Evolutionary conservation across 2,329 filamentous ascomycete genomes (phyloP).

Genomic region (Teratosphaeria zuluensis): DNA sequence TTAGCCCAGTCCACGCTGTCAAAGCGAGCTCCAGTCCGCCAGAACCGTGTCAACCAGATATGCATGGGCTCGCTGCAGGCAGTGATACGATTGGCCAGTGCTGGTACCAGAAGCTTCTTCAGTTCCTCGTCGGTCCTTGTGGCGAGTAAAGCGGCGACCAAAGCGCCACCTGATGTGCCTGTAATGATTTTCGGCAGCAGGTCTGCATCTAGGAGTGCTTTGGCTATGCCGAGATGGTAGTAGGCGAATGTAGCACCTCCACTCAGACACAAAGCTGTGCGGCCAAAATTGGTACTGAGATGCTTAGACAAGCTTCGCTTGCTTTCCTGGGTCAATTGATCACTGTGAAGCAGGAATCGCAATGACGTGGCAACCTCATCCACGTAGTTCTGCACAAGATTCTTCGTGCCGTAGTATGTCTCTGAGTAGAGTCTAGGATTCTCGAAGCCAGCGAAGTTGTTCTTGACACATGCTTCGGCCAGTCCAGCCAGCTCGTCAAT

Average conservation of each 20-base stretch:
- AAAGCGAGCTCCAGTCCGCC: constrained; percentile 84
- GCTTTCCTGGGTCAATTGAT: constrained; percentile 57
- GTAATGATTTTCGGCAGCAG: constrained; percentile 90
- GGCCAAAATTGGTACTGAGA: constrained; percentile 79
- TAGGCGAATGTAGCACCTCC: constrained; percentile 93
- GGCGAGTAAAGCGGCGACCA: constrained; percentile 77
- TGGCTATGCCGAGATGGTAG: constrained; percentile 90
- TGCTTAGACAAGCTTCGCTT: constrained; percentile 81
- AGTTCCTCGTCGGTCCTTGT: constrained; percentile 90
- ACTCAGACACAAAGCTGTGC: constrained; percentile 84
- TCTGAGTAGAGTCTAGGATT: constrained; percentile 93
- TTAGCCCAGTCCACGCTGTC: constrained; percentile 87
- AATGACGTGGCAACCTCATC: constrained; percentile 70
- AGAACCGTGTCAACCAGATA: constrained; percentile 78
- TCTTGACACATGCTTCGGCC: constrained; percentile 87
- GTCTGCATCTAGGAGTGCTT: constrained; percentile 76
- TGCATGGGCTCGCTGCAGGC: constrained; percentile 71
- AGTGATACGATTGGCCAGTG: constrained; percentile 72
- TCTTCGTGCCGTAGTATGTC: constrained; percentile 96
- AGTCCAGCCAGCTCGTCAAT: constrained; percentile 68
- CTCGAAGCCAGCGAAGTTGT: constrained; percentile 92
- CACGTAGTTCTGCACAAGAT: constrained; percentile 79
- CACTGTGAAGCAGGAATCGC: constrained; percentile 57
- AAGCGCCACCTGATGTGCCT: constrained; percentile 85
- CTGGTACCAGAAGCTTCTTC: constrained; percentile 72